These are phyloP conservation scores for Ceratocystis colombiana DNA, from an alignment of 2,329 filamentous ascomycete species.

Conservation along the genomic window DNA sequence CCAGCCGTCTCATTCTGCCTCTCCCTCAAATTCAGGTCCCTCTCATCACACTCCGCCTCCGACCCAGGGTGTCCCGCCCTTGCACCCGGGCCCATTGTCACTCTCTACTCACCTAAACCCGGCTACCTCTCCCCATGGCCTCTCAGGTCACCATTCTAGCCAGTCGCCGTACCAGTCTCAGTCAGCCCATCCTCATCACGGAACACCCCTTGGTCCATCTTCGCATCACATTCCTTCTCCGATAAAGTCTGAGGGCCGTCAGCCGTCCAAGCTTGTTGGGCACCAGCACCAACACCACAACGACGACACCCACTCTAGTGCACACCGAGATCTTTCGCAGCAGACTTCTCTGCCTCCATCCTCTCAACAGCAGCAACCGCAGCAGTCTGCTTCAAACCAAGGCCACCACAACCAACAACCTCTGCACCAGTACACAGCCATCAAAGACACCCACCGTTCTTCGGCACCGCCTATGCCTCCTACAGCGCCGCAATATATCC, in stretches of 20 bases:
- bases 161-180: conserved; percentile 27
- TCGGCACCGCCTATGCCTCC: conserved; percentile 14
- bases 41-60: conserved; percentile 6
- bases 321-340: conserved; percentile 28
- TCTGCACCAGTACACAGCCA: conserved; percentile 28
- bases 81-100: not conserved
- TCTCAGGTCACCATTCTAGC: conserved; percentile 1
- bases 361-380: conserved; percentile 36
- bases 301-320: conserved; percentile 14
- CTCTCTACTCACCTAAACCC: conserved; percentile 22
- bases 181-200: conserved; percentile 30
- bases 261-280: conserved; percentile 7
- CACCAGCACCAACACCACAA: conserved; percentile 16
- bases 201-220: conserved; percentile 25
- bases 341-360: conserved; percentile 31
- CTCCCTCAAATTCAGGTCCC: not conserved
- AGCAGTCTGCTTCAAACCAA: not conserved
- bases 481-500: not conserved
- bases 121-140: not conserved
- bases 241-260: conserved; percentile 12
- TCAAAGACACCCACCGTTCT: conserved; percentile 11
- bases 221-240: conserved; percentile 13
- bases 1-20: conserved; percentile 1
- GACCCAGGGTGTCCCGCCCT: not conserved
- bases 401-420: not conserved